Evolutionary conservation across 176 grass and related monocot genomes (phyloP), one percentile per base, ranked within the genome.

Genomic region (Saccharum spontaneum): DNA sequence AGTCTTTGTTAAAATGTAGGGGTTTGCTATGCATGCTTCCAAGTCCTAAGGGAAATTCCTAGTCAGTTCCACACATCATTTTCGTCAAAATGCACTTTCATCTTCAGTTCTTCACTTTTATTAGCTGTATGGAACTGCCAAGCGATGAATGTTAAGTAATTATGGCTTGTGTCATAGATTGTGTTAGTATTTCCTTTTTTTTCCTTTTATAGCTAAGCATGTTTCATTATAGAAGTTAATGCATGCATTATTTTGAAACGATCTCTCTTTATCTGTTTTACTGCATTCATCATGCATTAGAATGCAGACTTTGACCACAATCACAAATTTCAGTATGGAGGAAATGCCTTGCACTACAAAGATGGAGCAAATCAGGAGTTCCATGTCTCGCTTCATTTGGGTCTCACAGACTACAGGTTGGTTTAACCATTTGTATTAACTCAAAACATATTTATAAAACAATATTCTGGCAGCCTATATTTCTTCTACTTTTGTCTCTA

Each of bases 331-430:
- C 90, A 98, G 93, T 95, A 98, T 38, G 91, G 86, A 24, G 96
- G 91, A 45, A 78, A 94, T 85, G 50, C 83, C 3, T 40, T 75
- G n/a, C 88, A 84, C 75, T 54, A 84, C 55, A 87, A 16, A 49
- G 88, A 88, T 92, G 88, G 73, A 12, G 23, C 78, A 52, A 68
- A 86, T 60, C 37, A 85, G 55, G 85, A 86, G 67, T 86, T 33
- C 37, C 72, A 36, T 65, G 50, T 90, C 62, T 95, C 91, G 15
- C 90, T 98, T 92, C 88, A 92, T 81, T 79, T 98, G 83, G 93
- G 96, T 62, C 89, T 98, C 64, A 98, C 96, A 78, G 93, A 95
- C 83, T 98, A 98, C 71, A 98, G 96, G 96, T 98, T 73, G 17
- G 20, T 69, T 59, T 78, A 11, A 75, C 11, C 60, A 71, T 77